Evolutionary conservation across 1,139 yeast genomes (phyloP).

Genomic region (Geotrichum bryndzae): DNA sequence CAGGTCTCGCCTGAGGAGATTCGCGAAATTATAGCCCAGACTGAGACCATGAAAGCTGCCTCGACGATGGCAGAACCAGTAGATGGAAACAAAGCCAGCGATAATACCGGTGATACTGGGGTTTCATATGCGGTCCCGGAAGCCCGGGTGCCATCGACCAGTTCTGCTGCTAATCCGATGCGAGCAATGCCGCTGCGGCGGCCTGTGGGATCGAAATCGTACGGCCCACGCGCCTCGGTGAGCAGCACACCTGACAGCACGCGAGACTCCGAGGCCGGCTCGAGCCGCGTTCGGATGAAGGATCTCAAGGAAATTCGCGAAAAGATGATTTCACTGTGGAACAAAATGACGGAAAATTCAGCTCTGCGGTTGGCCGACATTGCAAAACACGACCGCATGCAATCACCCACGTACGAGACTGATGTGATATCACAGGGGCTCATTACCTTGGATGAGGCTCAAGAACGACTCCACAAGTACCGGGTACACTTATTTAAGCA

Average conservation of each 20-base stretch:
- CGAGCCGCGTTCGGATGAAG: not conserved
- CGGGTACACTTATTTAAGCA: slow-evolving; percentile 26
- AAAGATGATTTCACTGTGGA: slow-evolving; percentile 32
- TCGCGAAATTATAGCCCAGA: not conserved
- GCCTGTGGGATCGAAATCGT: not conserved
- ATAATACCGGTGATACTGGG: not conserved
- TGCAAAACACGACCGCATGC: slow-evolving; percentile 20
- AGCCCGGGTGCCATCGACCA: not conserved
- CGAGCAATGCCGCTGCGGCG: not conserved
- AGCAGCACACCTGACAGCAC: slow-evolving; percentile 4
- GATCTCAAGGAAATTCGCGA: slow-evolving; percentile 28
- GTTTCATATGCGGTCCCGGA: not conserved
- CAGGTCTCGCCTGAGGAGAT: not conserved
- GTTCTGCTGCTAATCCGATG: not conserved
- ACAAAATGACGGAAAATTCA: slow-evolving; percentile 27
- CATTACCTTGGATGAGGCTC: slow-evolving; percentile 32
- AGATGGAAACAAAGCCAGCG: not conserved
- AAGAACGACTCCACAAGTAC: slow-evolving; percentile 29
- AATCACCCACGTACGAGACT: slow-evolving; percentile 27
- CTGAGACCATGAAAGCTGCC: not conserved
- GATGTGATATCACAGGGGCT: slow-evolving; percentile 34
- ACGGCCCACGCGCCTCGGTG: not conserved
- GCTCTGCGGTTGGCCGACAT: slow-evolving; percentile 25
- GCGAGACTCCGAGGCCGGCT: not conserved
- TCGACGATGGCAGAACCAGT: not conserved